These are phyloP conservation scores for Ogataea philodendri DNA, from an alignment of 805 yeast genomes.

Conservation along the genomic window DNA sequence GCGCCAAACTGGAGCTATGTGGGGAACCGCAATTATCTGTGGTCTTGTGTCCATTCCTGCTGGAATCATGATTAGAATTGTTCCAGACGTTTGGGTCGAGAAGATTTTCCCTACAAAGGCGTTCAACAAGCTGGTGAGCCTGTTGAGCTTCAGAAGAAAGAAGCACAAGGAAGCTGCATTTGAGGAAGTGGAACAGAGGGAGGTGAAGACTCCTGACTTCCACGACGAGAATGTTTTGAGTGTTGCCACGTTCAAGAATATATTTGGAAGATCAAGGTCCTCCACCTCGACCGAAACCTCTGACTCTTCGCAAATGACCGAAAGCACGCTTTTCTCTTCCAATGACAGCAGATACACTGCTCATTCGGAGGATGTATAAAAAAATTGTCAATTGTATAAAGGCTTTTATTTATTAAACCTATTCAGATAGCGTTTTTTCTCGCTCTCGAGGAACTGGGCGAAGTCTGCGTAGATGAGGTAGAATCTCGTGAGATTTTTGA, in stretches of 20 bases:
- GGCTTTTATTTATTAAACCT: slow-evolving; percentile 13
- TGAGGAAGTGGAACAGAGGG: slow-evolving; percentile 10
- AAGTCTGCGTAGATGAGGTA: slow-evolving; percentile 50
- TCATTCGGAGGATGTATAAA: slow-evolving; percentile 5
- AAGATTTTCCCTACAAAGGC: slow-evolving; percentile 61
- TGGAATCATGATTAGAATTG: slow-evolving; percentile 70
- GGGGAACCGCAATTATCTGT: slow-evolving; percentile 84
- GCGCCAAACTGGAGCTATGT: slow-evolving; percentile 77
- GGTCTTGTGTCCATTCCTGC: slow-evolving; percentile 80
- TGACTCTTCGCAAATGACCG: slow-evolving; percentile 19
- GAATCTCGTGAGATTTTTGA: slow-evolving; percentile 51
- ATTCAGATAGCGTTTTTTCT: slow-evolving; percentile 32
- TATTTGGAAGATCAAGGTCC: slow-evolving; percentile 22
- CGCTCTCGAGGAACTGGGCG: slow-evolving; percentile 39
- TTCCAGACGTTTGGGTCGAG: slow-evolving; percentile 78
- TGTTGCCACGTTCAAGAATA: slow-evolving; percentile 13
- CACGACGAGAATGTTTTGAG: slow-evolving; percentile 20
- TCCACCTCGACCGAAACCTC: slow-evolving; percentile 18
- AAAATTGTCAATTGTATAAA: neutral
- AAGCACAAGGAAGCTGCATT: slow-evolving; percentile 10
- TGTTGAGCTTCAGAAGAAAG: slow-evolving; percentile 21
- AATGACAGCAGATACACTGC: slow-evolving; percentile 8
- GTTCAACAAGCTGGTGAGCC: slow-evolving; percentile 35
- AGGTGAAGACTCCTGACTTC: neutral
- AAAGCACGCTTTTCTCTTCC: slow-evolving; percentile 19